These are phyloP conservation scores for Baffinella frigidus DNA, from an alignment of 208 protist species.

Conservation along the genomic window DNA sequence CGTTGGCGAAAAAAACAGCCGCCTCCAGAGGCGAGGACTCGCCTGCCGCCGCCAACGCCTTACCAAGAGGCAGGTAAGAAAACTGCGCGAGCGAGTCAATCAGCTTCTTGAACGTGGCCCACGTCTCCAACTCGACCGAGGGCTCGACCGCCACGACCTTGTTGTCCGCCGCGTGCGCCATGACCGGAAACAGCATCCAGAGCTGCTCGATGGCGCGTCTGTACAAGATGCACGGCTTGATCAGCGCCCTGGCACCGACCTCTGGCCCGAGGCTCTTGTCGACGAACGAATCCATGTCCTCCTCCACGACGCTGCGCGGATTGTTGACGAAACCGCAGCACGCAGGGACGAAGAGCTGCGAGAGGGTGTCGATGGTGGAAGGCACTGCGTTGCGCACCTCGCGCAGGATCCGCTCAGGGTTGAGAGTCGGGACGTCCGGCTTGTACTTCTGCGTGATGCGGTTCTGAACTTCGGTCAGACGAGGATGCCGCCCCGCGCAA, in stretches of 20 bases:
- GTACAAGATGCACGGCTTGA: not conserved
- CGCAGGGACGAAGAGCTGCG: not conserved
- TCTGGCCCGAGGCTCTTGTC: not conserved
- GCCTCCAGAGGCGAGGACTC: too few species aligned
- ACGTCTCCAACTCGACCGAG: not conserved
- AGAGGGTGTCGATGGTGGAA: not conserved
- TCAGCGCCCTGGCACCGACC: too few species aligned
- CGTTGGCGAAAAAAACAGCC: too few species aligned
- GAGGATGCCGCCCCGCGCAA: not conserved
- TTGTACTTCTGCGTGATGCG: not conserved
- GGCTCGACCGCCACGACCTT: not conserved
- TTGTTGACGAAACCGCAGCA: not conserved
- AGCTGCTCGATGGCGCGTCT: not conserved
- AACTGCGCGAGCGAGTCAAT: too few species aligned
- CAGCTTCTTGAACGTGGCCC: not conserved
- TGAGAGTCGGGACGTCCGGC: not conserved
- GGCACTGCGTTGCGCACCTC: not conserved
- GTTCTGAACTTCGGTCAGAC: not conserved
- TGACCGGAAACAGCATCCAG: not conserved
- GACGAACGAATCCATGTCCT: not conserved
- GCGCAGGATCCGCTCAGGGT: not conserved
- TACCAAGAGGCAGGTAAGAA: too few species aligned
- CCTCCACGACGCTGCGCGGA: not conserved
- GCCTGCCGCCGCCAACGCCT: too few species aligned
- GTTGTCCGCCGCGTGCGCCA: not conserved